These are phyloP conservation scores for Neurospora crassa DNA, from an alignment of 2,329 filamentous ascomycete species.

Conservation along the genomic window DNA sequence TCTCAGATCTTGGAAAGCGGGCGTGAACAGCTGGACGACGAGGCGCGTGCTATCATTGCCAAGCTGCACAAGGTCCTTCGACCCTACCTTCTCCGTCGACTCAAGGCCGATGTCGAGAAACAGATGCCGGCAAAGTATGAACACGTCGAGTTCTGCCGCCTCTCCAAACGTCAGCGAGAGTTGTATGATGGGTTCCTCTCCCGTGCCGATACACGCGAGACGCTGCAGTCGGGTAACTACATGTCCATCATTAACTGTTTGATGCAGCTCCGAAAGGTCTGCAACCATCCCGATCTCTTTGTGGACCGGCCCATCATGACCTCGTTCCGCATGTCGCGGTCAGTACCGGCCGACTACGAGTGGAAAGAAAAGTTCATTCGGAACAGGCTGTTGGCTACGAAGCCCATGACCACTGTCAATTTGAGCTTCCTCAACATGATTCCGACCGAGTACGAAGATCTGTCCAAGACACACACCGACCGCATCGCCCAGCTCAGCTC, in stretches of 20 bases:
- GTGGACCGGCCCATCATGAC: conserved; percentile 94
- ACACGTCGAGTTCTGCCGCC: conserved; percentile 87
- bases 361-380: conserved; percentile 63
- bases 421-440: conserved; percentile 72
- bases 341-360: conserved; percentile 65
- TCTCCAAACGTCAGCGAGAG: conserved; percentile 91
- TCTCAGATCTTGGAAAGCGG: conserved; percentile 95
- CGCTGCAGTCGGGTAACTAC: conserved; percentile 86
- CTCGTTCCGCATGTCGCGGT: conserved; percentile 83
- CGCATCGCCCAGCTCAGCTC: conserved; percentile 58
- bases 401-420: conserved; percentile 55
- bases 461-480: conserved; percentile 45
- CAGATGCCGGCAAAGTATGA: conserved; percentile 99
- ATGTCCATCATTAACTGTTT: conserved; percentile 97
- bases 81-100: conserved; percentile 78
- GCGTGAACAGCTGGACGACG: conserved; percentile 85
- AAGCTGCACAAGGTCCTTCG: conserved; percentile 91
- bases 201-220: conserved; percentile 78
- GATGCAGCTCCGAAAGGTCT: conserved; percentile 95
- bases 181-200: conserved; percentile 95
- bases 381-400: conserved; percentile 50
- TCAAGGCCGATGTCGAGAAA: conserved; percentile 97
- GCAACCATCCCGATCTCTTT: conserved; percentile 96
- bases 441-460: conserved; percentile 58
- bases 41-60: conserved; percentile 81